A percentile compares a stretch with the other conserved stretches of the same genome.
Evolutionary conservation across 2,329 filamentous ascomycete species (phyloP).

Genomic region (Epicoccum nigrum): DNA sequence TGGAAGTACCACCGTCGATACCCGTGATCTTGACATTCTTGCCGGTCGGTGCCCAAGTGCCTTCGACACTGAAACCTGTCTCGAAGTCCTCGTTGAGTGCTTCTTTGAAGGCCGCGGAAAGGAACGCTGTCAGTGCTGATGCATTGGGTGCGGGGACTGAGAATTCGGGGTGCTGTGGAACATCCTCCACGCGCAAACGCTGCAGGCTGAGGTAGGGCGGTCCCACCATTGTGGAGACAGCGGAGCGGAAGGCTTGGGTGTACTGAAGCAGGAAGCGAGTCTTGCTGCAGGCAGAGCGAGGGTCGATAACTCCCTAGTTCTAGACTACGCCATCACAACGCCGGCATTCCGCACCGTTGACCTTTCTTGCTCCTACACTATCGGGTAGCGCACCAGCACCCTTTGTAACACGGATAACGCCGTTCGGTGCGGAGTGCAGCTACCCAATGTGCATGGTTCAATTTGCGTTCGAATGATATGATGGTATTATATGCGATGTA

Average conservation of each 20-base stretch:
- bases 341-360: not conserved
- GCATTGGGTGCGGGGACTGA: constrained; percentile 1
- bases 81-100: constrained; percentile 25
- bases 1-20: not conserved
- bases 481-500: no score
- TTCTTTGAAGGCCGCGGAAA: constrained; percentile 27
- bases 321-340: constrained; percentile 6
- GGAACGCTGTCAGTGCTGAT: constrained; percentile 22
- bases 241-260: constrained; percentile 27
- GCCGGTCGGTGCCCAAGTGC: constrained; percentile 19
- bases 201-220: constrained; percentile 16
- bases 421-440: not conserved
- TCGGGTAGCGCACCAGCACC: not conserved
- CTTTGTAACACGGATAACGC: not conserved
- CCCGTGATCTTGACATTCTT: constrained; percentile 21
- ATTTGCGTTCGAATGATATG: no score
- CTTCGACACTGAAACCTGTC: constrained; percentile 18
- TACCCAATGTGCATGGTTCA: no score
- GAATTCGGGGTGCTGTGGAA: constrained; percentile 29
- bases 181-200: constrained; percentile 15
- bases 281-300: constrained; percentile 7
- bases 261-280: constrained; percentile 9
- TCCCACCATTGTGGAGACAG: constrained; percentile 14
- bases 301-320: constrained; percentile 1
- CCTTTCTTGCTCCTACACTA: not conserved